Evolutionary conservation across 179 eudicot species (phyloP).

Genomic region (Corrigiola litoralis): DNA sequence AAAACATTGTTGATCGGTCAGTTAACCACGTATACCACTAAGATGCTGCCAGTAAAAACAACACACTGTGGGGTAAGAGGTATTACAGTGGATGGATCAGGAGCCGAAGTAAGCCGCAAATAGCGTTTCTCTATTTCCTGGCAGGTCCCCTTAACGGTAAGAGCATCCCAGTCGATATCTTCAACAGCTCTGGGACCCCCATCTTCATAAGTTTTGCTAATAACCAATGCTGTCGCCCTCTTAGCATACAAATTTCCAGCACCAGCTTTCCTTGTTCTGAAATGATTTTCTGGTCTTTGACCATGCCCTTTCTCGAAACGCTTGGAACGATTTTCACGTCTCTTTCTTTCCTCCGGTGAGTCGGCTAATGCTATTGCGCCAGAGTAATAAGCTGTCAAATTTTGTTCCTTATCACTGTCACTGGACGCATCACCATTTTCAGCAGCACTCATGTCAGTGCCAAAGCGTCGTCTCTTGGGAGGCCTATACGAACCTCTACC

Average conservation of each 20-base stretch:
- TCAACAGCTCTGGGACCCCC: conserved; percentile 77
- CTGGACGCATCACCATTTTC: conserved; percentile 75
- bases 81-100: conserved; percentile 89
- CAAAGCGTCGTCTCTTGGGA: conserved; percentile 63
- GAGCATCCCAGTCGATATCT: conserved; percentile 96
- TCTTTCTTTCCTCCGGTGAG: conserved; percentile 84
- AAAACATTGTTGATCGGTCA: conserved; percentile 8
- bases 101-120: conserved; percentile 94
- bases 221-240: conserved; percentile 58
- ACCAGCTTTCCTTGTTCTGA: conserved; percentile 42
- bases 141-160: conserved; percentile 92
- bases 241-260: conserved; percentile 58
- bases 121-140: conserved; percentile 94
- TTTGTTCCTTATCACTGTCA: conserved; percentile 84
- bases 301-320: conserved; percentile 80
- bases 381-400: conserved; percentile 62
- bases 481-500: conserved; percentile 53
- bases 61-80: not conserved
- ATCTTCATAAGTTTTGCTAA: conserved; percentile 62
- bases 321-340: conserved; percentile 82
- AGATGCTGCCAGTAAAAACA: not conserved
- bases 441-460: conserved; percentile 37
- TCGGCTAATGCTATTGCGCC: conserved; percentile 71
- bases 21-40: not conserved
- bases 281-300: conserved; percentile 43